Conservation (phyloP, 2,329 filamentous ascomycete species). For the Monosporascus ibericus region DNA sequence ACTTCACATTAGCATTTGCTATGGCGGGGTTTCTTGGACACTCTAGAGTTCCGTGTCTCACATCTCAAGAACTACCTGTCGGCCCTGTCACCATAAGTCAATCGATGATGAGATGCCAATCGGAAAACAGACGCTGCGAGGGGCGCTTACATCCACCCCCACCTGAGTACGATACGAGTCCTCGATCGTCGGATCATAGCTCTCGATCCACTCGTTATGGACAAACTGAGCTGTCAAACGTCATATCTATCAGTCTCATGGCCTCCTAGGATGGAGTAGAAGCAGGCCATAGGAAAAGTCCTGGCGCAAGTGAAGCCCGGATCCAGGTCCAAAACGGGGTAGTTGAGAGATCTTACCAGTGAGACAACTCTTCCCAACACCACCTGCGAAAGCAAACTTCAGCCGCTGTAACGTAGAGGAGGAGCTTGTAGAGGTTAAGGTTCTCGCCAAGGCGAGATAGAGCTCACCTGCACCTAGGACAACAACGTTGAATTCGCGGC, state of each 20-base stretch:
- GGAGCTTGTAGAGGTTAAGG: neutral
- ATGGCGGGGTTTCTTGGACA: slow-evolving; percentile 14
- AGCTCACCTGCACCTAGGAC: slow-evolving; percentile 70
- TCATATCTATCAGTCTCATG: slow-evolving; percentile 9
- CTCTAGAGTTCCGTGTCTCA: slow-evolving; percentile 36
- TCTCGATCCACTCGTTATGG: slow-evolving; percentile 90
- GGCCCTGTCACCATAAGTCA: slow-evolving; percentile 51
- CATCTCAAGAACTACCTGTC: slow-evolving; percentile 88
- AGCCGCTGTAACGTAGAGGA: slow-evolving; percentile 11
- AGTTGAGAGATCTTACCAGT: slow-evolving; percentile 56
- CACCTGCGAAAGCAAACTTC: slow-evolving; percentile 47
- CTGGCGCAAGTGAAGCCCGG: neutral
- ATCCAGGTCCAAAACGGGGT: slow-evolving; percentile 9
- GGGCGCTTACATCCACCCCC: slow-evolving; percentile 70
- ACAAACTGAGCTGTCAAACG: slow-evolving; percentile 72
- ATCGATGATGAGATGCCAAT: slow-evolving; percentile 16
- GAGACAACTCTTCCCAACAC: slow-evolving; percentile 87
- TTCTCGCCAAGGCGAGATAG: neutral
- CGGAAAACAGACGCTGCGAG: slow-evolving; percentile 4
- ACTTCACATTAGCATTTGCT: slow-evolving; percentile 20
- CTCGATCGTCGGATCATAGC: slow-evolving; percentile 74
- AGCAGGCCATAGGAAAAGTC: neutral
- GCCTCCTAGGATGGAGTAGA: neutral
- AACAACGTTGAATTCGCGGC: slow-evolving; percentile 76
- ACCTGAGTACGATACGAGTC: slow-evolving; percentile 71